Percentiles rank a stretch among this genome's conserved stretches.
Evolutionary conservation across 225 moss, liverwort and hornwort genomes (phyloP).

Genomic region (Physcomitrellopsis africana): DNA sequence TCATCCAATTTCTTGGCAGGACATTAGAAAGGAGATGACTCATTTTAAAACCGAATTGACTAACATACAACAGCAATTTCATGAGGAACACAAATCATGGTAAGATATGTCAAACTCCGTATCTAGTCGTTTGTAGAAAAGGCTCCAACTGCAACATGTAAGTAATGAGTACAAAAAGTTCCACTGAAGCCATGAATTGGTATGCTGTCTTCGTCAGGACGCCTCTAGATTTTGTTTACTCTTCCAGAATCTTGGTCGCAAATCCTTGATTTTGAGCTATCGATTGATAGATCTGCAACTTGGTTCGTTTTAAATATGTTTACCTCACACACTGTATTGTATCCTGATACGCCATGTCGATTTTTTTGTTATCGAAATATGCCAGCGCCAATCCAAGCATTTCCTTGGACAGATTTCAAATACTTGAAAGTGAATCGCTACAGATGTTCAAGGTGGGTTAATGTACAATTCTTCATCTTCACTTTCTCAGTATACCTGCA

Average conservation of each 20-base stretch:
- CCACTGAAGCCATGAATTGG: too few species aligned
- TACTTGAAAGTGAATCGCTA: conserved; percentile 24
- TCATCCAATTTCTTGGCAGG: conserved; percentile 28
- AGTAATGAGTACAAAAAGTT: background rate
- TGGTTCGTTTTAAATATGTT: background rate
- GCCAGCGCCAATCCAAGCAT: conserved; percentile 31
- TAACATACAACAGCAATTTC: conserved; percentile 27
- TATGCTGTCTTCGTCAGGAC: too few species aligned
- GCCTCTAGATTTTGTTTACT: too few species aligned
- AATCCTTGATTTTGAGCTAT: too few species aligned
- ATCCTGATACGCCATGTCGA: background rate
- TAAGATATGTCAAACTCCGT: conserved; percentile 26
- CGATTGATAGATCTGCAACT: background rate
- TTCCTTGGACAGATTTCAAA: conserved; percentile 25
- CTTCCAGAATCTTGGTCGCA: too few species aligned
- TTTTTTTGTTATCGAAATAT: background rate
- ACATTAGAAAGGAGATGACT: conserved; percentile 29
- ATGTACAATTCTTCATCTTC: background rate
- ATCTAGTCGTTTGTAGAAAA: background rate
- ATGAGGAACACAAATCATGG: conserved; percentile 33
- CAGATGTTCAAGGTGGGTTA: conserved; percentile 31
- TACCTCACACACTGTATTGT: background rate
- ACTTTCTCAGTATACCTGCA: background rate
- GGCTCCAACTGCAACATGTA: background rate
- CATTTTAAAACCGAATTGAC: conserved; percentile 28